These are phyloP conservation scores for Mortierella hygrophila DNA, from an alignment of 192 early-diverging fungal species.

Conservation along the genomic window DNA sequence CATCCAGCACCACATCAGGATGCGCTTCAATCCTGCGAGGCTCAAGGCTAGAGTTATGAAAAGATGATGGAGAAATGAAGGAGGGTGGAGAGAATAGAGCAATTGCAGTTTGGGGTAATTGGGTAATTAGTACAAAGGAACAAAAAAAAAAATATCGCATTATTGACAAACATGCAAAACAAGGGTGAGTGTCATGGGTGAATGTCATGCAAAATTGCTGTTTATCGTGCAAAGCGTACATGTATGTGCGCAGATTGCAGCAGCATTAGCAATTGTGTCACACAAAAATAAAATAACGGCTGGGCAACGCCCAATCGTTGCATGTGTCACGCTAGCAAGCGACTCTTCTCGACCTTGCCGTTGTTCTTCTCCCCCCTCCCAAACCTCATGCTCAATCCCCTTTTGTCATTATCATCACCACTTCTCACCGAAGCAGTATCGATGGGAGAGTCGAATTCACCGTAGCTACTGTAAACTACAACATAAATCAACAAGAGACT, in stretches of 20 bases:
- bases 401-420: too few species aligned
- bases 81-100: background rate
- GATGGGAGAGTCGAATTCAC: too few species aligned
- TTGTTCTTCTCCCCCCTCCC: too few species aligned
- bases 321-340: too few species aligned
- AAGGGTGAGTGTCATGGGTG: background rate
- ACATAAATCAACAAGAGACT: background rate
- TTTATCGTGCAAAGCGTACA: too few species aligned
- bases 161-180: background rate
- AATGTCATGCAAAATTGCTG: background rate
- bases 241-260: too few species aligned
- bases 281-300: too few species aligned
- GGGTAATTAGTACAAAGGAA: background rate
- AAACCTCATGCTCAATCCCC: too few species aligned
- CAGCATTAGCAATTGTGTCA: too few species aligned
- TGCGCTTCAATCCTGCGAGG: background rate
- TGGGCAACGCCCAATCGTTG: too few species aligned
- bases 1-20: background rate
- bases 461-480: background rate
- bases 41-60: background rate
- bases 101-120: background rate
- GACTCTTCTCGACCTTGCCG: too few species aligned
- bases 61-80: background rate
- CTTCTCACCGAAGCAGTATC: too few species aligned
- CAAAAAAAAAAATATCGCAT: background rate